Percentiles rank a stretch among this genome's conserved stretches.
Evolutionary conservation across 352 stramenopile genomes (phyloP).

Genomic region (Phytophthora melonis): DNA sequence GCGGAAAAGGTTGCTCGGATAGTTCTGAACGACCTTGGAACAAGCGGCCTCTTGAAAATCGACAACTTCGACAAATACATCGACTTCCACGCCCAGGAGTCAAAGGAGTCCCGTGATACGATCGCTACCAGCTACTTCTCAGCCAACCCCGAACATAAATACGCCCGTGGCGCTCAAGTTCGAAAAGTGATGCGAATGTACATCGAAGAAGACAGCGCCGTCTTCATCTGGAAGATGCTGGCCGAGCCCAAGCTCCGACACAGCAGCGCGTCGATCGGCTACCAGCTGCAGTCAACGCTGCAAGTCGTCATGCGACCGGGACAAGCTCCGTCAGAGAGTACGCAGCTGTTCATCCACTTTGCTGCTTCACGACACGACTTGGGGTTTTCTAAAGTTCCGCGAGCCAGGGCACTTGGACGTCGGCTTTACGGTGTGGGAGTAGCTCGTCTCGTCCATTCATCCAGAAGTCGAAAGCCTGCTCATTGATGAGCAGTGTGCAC

Average conservation of each 20-base stretch:
- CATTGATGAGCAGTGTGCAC: conserved; percentile 24
- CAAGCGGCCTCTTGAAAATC: not conserved
- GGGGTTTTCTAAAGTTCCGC: not conserved
- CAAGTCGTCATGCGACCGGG: conserved; percentile 8
- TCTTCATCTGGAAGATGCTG: conserved; percentile 26
- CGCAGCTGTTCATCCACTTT: conserved; percentile 16
- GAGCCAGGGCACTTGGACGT: conserved; percentile 17
- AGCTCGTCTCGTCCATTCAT: conserved; percentile 12
- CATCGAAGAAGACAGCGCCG: conserved; percentile 10
- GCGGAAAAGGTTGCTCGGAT: conserved; percentile 7
- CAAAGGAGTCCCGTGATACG: conserved; percentile 11
- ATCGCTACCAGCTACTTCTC: conserved; percentile 13
- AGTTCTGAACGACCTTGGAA: conserved; percentile 12
- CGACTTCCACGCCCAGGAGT: conserved; percentile 17
- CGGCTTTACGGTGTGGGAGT: conserved; percentile 9
- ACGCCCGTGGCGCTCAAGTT: conserved; percentile 6
- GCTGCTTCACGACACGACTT: conserved; percentile 11
- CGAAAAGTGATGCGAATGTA: conserved; percentile 25
- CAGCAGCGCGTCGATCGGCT: conserved; percentile 12
- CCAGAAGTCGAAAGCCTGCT: conserved; percentile 29
- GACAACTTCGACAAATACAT: conserved; percentile 7
- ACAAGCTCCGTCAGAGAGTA: not conserved
- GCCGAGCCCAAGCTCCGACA: conserved; percentile 12
- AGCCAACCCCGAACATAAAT: not conserved
- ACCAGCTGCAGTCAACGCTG: conserved; percentile 14